These are phyloP conservation scores for Capronia coronata DNA, from an alignment of 2,329 filamentous ascomycete species.

Conservation along the genomic window DNA sequence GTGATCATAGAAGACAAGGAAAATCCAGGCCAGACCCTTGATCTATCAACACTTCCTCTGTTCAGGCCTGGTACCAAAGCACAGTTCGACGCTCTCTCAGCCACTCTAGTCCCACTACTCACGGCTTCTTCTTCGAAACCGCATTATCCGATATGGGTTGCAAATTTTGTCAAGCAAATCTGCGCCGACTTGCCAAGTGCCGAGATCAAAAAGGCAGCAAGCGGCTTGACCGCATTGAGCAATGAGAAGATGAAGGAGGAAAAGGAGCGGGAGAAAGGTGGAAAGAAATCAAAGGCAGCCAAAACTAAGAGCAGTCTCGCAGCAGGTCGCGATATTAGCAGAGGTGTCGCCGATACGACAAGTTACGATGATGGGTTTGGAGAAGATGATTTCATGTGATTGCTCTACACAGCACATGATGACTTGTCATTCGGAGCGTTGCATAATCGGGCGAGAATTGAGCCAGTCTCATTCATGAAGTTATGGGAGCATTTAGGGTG, in stretches of 20 bases:
- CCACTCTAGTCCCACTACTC: conserved; percentile 72
- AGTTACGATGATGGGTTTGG: conserved; percentile 78
- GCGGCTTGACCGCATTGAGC: conserved; percentile 75
- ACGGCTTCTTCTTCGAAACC: conserved; percentile 72
- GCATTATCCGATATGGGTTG: conserved; percentile 82
- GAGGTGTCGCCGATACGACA: conserved; percentile 60
- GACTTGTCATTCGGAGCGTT: conserved; percentile 11
- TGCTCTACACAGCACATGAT: not conserved
- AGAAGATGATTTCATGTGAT: conserved; percentile 47
- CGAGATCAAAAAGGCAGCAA: conserved; percentile 94
- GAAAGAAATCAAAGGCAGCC: conserved; percentile 93
- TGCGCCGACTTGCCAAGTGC: conserved; percentile 81
- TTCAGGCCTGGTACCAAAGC: conserved; percentile 85
- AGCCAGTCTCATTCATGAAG: conserved; percentile 3
- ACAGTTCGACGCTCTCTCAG: conserved; percentile 75
- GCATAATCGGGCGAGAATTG: conserved; percentile 4
- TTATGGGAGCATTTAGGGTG: not conserved
- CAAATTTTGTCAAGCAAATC: conserved; percentile 83
- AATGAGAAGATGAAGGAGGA: conserved; percentile 99
- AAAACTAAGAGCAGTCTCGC: conserved; percentile 89
- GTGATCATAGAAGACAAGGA: conserved; percentile 63
- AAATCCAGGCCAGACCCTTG: conserved; percentile 71
- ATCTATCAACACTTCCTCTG: conserved; percentile 70
- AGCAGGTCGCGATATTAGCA: conserved; percentile 48
- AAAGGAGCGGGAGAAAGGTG: conserved; percentile 85